Base-by-base conservation (phyloP, 495 filamentous ascomycete genomes). In the Bacidia gigantensis region DNA sequence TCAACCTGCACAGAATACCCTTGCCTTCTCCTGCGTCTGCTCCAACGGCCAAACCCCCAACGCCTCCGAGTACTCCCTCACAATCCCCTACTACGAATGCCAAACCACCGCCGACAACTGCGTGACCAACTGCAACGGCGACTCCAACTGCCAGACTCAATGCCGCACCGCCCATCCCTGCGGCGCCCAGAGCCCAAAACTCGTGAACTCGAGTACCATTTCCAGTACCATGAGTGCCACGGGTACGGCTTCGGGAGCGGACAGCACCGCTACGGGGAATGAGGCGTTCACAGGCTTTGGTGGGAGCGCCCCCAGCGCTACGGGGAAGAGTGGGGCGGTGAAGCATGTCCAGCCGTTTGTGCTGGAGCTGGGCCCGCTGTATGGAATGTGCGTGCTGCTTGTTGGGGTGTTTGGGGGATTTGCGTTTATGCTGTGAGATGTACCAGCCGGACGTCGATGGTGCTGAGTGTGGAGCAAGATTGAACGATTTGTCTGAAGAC, bases 51-150 rank as follows among this genome's bases (percentile, higher is more conserved):
- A 70, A 55, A 65, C 74, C 35, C 89, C 89, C 56, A 93, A 94
- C 63, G 66, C 84, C 21, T 77, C 83, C 58, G 74, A 94, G 64
- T 95, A 85, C 75, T 84, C 84, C 20, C 76, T 84, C 61, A 95
- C 89, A 3, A 76, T 95, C 25, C 86, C 89, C 7, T 95, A 83
- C 76, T 89, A 80, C 69, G 71, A 82, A 56, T 95, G 89, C 75
- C 78, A 75, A 12, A 74, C 83, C 63, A 76, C 75, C 66, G 81
- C 78, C 58, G 80, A 69, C 62, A 71, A 89, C 57, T 95, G 87
- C 62, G 82, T 84, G 2, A 59, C 56, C 7, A 66, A 57, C 49
- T 93, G 88, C 67, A 50, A 44, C 11, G 63, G 65, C 29, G 66
- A 84, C 64, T 78, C 75, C 53, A 26, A 56, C 32, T 94, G 87